Conservation (phyloP, 106 monocot species). For the Allium fistulosum region DNA sequence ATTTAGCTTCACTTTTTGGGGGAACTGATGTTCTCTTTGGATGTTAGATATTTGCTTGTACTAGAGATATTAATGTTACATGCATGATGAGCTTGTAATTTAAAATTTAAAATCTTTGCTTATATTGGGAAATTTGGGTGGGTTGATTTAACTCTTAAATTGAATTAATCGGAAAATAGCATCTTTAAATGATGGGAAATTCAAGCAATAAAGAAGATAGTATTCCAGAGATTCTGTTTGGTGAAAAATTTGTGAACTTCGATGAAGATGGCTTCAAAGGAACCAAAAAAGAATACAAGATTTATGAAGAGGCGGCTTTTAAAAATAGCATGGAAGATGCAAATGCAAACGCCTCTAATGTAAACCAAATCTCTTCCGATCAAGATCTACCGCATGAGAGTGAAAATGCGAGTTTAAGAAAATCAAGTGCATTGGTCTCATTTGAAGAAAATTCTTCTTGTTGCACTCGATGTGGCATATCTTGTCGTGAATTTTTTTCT, state of each 20-base stretch:
- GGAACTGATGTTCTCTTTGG: too few species aligned
- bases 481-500: not conserved
- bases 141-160: too few species aligned
- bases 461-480: not conserved
- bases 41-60: too few species aligned
- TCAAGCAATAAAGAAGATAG: slow-evolving; percentile 11
- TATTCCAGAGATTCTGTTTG: slow-evolving; percentile 32
- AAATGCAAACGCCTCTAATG: not conserved
- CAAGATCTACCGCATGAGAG: slow-evolving; percentile 5
- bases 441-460: slow-evolving; percentile 13
- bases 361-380: slow-evolving; percentile 1
- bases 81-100: too few species aligned
- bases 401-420: not conserved
- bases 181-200: slow-evolving; percentile 9
- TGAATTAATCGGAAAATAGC: not conserved
- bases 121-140: too few species aligned
- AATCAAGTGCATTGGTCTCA: slow-evolving; percentile 1
- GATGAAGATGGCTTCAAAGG: slow-evolving; percentile 20
- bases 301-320: slow-evolving; percentile 52
- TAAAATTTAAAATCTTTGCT: too few species aligned
- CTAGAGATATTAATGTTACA: too few species aligned
- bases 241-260: slow-evolving; percentile 25
- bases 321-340: slow-evolving; percentile 1
- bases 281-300: slow-evolving; percentile 39
- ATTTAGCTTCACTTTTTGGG: too few species aligned